Base-by-base conservation (phyloP, 23 red algal species). In the Cyanidiococcus yangmingshanensis region DNA sequence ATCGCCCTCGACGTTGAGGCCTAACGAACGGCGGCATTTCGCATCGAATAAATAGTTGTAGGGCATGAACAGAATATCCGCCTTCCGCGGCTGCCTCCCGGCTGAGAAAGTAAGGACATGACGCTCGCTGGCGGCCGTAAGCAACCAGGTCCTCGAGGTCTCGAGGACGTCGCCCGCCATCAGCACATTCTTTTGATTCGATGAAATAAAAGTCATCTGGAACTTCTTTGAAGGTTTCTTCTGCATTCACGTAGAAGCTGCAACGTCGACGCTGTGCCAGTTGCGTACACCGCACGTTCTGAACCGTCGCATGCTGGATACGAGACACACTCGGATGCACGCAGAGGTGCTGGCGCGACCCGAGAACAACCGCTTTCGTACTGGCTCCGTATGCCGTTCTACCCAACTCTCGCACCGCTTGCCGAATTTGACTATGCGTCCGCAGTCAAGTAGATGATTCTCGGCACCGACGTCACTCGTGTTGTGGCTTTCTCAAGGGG, bases 11-110 rank as follows among this genome's bases (percentile, higher is more conserved):
- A 82, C 85, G 83, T 88, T 86, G 59, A 90, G 77, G 38, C 76
- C 82, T 32, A 95, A 31, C 37, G 79, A 50, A 38, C 67, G 41
- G 18, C 77, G 37, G 16, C 51, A 37, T 58, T 50, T 24, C 18
- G 7, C 1, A 76, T 98, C 80, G 50, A 98, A 68, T 27, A 91
- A 59, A 71, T 98, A 98, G 51, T 98, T 98, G 83, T 98, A 98
- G 2, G 94, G 94, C 68, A 98, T 34, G 68, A 98, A 86, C 50
- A 98, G 36, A 27, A 98, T 36, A 75, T 98, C 94, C 63, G 77
- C 80, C 27, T n/a, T 75, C 82, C 7, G 75, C 84, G n/a, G 67
- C 82, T 1, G 83, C 83, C 51, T 87, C 87, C 37, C 89, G 75
- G 3, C 84, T 71, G 36, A 98, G 82, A 76, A 87, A 98, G 63